These are phyloP conservation scores for Termitomyces sp. DNA, from an alignment of 768 basidiomycete genomes.

Conservation along the genomic window DNA sequence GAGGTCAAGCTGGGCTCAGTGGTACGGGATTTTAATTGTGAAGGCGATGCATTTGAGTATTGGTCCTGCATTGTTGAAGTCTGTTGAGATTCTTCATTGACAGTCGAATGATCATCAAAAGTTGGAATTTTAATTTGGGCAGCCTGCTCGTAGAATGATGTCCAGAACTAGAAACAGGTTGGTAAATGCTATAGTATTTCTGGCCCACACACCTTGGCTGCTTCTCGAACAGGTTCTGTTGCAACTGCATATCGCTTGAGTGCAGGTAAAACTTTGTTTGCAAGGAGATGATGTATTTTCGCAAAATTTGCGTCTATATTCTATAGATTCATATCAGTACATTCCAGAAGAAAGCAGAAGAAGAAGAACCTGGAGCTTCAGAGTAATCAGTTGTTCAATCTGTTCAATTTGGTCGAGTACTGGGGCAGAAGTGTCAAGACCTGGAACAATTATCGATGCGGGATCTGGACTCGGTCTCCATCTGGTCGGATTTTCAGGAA, in stretches of 20 bases:
- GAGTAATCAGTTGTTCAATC: slow-evolving; percentile 92
- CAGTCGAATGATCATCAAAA: slow-evolving; percentile 60
- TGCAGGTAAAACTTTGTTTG: slow-evolving; percentile 75
- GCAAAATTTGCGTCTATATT: slow-evolving; percentile 94
- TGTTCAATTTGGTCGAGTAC: slow-evolving; percentile 85
- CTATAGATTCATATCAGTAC: slow-evolving; percentile 27
- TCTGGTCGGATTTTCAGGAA: slow-evolving; percentile 57
- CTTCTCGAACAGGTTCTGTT: slow-evolving; percentile 84
- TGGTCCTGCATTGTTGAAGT: slow-evolving; percentile 18
- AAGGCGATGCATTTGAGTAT: slow-evolving; percentile 13
- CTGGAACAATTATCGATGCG: slow-evolving; percentile 58
- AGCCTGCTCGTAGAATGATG: slow-evolving; percentile 91
- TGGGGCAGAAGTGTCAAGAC: slow-evolving; percentile 64
- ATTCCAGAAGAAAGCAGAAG: neutral
- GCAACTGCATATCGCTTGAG: slow-evolving; percentile 87
- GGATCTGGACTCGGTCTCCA: slow-evolving; percentile 68
- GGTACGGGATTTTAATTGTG: slow-evolving; percentile 13
- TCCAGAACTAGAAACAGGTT: slow-evolving; percentile 71
- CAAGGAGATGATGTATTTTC: slow-evolving; percentile 79
- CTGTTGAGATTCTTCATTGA: slow-evolving; percentile 44
- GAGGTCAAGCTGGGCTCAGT: slow-evolving; percentile 41
- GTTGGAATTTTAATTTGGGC: slow-evolving; percentile 82
- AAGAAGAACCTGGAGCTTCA: slow-evolving; percentile 71
- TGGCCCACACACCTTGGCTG: slow-evolving; percentile 64
- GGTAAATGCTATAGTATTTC: neutral